Conservation (phyloP, 805 yeast genomes). For the Starmerella stigmatis region DNA sequence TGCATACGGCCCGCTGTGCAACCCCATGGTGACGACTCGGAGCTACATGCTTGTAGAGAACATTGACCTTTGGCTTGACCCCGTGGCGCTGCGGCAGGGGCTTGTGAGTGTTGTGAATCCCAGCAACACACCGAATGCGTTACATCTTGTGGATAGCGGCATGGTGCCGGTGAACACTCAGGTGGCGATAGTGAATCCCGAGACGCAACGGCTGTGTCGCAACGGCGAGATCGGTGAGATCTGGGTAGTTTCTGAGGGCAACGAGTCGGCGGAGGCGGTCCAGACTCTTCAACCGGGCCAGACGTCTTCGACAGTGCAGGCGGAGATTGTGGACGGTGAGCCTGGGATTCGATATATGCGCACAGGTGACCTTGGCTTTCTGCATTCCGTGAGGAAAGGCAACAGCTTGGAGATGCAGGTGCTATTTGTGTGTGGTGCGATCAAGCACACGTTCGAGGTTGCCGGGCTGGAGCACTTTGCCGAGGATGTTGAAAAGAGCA, state of each 20-base stretch:
- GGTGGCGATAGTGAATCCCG: constrained; percentile 90
- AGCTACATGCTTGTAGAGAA: constrained; percentile 86
- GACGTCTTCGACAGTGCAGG: constrained; percentile 33
- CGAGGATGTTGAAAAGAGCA: constrained; percentile 62
- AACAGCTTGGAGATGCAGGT: constrained; percentile 53
- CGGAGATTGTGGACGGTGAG: constrained; percentile 55
- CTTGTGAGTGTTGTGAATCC: constrained; percentile 70
- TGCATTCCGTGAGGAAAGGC: constrained; percentile 54
- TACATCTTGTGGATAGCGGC: constrained; percentile 86
- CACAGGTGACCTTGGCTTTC: constrained; percentile 90
- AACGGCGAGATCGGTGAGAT: constrained; percentile 94
- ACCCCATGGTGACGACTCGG: constrained; percentile 74
- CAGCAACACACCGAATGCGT: constrained; percentile 52
- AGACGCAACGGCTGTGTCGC: constrained; percentile 64
- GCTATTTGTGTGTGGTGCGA: constrained; percentile 71
- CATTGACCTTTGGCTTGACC: constrained; percentile 75
- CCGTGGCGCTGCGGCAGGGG: constrained; percentile 83
- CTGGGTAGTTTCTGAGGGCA: constrained; percentile 90
- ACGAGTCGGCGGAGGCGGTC: constrained; percentile 49
- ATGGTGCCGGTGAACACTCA: constrained; percentile 93
- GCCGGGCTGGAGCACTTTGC: constrained; percentile 90
- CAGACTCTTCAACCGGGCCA: constrained; percentile 41
- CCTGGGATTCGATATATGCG: constrained; percentile 57
- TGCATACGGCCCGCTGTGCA: constrained; percentile 66
- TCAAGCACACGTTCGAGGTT: constrained; percentile 80